Percentiles rank a stretch among this genome's conserved stretches.
These are phyloP conservation scores for Aureobasidium lini DNA, from an alignment of 2,329 filamentous ascomycete genomes.

Conservation along the genomic window DNA sequence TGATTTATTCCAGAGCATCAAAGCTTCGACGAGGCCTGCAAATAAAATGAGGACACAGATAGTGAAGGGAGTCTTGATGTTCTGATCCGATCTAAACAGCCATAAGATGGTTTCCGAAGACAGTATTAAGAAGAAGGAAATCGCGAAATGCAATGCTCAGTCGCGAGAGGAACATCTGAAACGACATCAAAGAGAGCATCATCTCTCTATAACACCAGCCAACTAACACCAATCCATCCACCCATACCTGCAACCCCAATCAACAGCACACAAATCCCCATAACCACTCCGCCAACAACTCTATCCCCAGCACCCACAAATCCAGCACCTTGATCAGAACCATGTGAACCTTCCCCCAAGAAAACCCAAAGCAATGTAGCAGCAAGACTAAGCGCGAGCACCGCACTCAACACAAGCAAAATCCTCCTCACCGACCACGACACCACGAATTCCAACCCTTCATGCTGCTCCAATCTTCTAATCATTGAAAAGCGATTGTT, in stretches of 20 bases:
- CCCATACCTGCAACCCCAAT: constrained; percentile 27
- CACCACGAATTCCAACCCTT: constrained; percentile 31
- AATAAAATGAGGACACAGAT: too few relatives aligned
- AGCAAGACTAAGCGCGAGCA: constrained; percentile 24
- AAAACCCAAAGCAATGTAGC: constrained; percentile 31
- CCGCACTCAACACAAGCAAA: constrained; percentile 21
- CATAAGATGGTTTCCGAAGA: too few relatives aligned
- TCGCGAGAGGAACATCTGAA: too few relatives aligned
- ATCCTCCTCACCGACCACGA: constrained; percentile 28
- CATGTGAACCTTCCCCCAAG: constrained; percentile 23
- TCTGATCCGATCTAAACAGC: too few relatives aligned
- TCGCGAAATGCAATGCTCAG: not conserved
- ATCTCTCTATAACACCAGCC: constrained; percentile 27
- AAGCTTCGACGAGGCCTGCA: too few relatives aligned
- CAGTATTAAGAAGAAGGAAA: not conserved
- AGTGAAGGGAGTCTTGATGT: too few relatives aligned
- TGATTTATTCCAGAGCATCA: too few relatives aligned
- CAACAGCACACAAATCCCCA: constrained; percentile 30
- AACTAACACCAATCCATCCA: constrained; percentile 32
- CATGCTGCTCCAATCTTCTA: constrained; percentile 20
- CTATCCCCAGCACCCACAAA: constrained; percentile 28
- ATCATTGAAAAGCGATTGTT: constrained; percentile 10
- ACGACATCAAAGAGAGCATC: not conserved
- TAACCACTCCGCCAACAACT: constrained; percentile 26
- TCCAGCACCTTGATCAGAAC: constrained; percentile 18